Evolutionary conservation across 345 rosid genomes (phyloP).

Genomic region (Eucalyptus marginata): DNA sequence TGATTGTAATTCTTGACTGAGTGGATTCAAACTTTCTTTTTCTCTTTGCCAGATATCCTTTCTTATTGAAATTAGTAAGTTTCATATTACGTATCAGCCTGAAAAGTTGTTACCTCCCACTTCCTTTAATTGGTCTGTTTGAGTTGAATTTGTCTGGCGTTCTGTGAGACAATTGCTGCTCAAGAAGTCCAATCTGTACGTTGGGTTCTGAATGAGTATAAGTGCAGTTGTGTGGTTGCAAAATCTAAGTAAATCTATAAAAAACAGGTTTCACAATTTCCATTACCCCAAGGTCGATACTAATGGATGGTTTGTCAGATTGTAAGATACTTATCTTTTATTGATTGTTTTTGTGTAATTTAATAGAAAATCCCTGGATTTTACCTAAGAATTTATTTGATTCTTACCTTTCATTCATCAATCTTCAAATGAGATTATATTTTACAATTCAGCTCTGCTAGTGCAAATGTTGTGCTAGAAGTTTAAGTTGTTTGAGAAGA

Average conservation of each 20-base stretch:
- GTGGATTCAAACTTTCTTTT: background rate
- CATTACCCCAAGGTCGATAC: background rate
- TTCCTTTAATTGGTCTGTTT: background rate
- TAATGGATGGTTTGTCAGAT: background rate
- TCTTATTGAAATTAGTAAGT: background rate
- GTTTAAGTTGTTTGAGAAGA: background rate
- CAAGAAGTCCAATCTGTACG: background rate
- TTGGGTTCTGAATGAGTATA: background rate
- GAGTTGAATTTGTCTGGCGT: background rate
- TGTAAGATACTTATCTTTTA: background rate
- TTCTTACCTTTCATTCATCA: background rate
- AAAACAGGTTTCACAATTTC: background rate
- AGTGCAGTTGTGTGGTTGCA: background rate
- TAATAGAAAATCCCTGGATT: background rate
- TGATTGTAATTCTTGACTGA: background rate
- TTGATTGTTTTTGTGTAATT: background rate
- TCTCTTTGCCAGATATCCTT: background rate
- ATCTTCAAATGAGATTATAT: background rate
- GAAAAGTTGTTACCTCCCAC: background rate
- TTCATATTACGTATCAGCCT: background rate
- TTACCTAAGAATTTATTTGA: background rate
- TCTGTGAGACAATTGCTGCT: background rate
- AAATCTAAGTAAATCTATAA: background rate
- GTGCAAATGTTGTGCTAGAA: background rate
- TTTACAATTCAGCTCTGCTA: background rate